phyloP scores from a whole-genome alignment of 176 grass and related monocot genomes.

The Eragrostis nindensis region DNA sequence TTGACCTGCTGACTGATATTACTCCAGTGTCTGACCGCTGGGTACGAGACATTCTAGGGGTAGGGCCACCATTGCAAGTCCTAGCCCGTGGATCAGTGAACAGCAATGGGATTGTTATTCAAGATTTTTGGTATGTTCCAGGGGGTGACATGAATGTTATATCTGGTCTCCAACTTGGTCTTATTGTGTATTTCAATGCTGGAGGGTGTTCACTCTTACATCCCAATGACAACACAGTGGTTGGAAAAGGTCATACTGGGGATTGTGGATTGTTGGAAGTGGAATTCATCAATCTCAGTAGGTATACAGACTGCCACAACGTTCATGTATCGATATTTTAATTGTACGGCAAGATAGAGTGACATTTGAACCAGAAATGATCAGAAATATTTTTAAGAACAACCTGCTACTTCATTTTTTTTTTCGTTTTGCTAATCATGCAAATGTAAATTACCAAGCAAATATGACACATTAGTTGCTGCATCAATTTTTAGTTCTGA shows the following conservation, averaged over 20 bases:
- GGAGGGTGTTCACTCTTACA: not conserved
- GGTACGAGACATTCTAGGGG: no score
- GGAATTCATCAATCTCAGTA: not conserved
- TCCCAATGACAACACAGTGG: not conserved
- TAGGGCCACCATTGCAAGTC: not conserved
- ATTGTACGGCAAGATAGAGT: no score
- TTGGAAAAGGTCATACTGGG: not conserved
- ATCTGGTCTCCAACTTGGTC: not conserved
- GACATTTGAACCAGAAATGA: no score
- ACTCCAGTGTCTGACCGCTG: not conserved
- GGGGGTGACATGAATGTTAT: not conserved
- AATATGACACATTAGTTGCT: not conserved
- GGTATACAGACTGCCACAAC: not conserved
- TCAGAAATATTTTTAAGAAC: no score
- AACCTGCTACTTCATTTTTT: no score
- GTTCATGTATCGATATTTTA: no score
- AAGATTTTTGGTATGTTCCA: slow-evolving; percentile 5
- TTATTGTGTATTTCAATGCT: not conserved
- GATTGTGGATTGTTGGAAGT: not conserved
- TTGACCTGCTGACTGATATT: not conserved
- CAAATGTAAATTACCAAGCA: no score
- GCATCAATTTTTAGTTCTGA: not conserved
- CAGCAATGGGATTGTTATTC: not conserved
- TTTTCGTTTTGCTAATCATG: no score
- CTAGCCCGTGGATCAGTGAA: slow-evolving; percentile 4